phyloP scores from a whole-genome alignment of 2,329 filamentous ascomycete species.

The Lachnellula hyalina region DNA sequence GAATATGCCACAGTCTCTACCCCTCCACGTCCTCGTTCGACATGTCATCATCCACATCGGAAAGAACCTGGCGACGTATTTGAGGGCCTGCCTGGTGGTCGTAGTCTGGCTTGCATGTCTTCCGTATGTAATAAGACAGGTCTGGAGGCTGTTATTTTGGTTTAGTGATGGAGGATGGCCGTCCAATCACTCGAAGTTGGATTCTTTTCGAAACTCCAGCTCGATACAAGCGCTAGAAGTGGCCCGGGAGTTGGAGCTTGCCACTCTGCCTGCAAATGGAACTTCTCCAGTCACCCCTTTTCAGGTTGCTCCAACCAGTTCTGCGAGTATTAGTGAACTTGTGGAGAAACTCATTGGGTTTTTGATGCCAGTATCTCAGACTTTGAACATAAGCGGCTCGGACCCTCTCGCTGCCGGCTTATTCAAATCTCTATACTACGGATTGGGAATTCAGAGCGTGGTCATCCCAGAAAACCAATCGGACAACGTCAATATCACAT shows the following conservation, averaged over 20 bases:
- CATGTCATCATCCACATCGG: conserved; percentile 71
- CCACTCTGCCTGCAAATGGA: conserved; percentile 23
- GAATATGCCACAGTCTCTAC: conserved; percentile 82
- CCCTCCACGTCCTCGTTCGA: conserved; percentile 72
- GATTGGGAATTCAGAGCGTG: conserved; percentile 17
- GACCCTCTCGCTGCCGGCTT: conserved; percentile 26
- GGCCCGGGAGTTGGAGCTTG: conserved; percentile 22
- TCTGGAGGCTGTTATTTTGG: conserved; percentile 96
- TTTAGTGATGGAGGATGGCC: conserved; percentile 33
- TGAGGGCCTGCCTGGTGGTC: conserved; percentile 70
- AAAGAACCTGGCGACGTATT: conserved; percentile 69
- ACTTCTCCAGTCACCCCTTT: conserved; percentile 28
- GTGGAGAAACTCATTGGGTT: conserved; percentile 33
- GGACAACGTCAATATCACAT: conserved; percentile 11
- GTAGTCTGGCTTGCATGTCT: conserved; percentile 86
- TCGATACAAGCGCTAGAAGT: conserved; percentile 19
- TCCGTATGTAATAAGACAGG: conserved; percentile 83
- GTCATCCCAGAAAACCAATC: conserved; percentile 6
- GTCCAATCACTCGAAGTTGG: conserved; percentile 10
- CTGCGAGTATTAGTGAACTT: conserved; percentile 33
- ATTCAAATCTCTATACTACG: conserved; percentile 26
- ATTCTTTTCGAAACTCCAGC: conserved; percentile 13
- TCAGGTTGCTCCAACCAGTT: conserved; percentile 32
- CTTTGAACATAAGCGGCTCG: conserved; percentile 21
- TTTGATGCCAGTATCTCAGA: conserved; percentile 24